Conservation (phyloP, 2,329 filamentous ascomycete genomes). For the Davidsoniella eucalypti region DNA sequence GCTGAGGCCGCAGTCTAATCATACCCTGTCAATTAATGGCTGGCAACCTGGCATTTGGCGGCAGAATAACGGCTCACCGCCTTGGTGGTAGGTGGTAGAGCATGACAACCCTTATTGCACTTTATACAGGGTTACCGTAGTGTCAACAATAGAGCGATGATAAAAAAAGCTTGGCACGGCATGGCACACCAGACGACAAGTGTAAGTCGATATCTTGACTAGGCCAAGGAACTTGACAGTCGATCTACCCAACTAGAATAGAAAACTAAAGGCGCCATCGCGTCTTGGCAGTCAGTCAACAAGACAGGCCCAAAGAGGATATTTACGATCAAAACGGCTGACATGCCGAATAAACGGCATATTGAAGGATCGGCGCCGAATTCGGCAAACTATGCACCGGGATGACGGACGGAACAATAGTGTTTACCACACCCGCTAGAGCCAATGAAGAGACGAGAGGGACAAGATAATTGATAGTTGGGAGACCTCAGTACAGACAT, state of each 20-base stretch:
- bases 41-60: constrained; percentile 5
- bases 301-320: too few species aligned
- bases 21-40: neutral
- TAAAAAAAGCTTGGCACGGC: neutral
- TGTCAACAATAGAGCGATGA: neutral
- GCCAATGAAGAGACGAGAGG: too few species aligned
- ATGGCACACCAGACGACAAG: neutral
- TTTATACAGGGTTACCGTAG: too few species aligned
- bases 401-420: too few species aligned
- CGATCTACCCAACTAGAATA: neutral
- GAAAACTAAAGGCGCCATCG: neutral
- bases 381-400: constrained; percentile 6
- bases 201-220: neutral
- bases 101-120: too few species aligned
- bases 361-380: constrained; percentile 4
- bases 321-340: too few species aligned
- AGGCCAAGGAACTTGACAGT: too few species aligned
- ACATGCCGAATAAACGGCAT: constrained; percentile 5
- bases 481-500: neutral
- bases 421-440: too few species aligned
- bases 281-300: neutral
- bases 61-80: constrained; percentile 10
- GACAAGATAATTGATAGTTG: too few species aligned
- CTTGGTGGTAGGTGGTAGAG: neutral
- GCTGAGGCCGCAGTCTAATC: too few species aligned